These are phyloP conservation scores for Rehmannia glutinosa DNA, from an alignment of 257 asterid species.

Conservation along the genomic window DNA sequence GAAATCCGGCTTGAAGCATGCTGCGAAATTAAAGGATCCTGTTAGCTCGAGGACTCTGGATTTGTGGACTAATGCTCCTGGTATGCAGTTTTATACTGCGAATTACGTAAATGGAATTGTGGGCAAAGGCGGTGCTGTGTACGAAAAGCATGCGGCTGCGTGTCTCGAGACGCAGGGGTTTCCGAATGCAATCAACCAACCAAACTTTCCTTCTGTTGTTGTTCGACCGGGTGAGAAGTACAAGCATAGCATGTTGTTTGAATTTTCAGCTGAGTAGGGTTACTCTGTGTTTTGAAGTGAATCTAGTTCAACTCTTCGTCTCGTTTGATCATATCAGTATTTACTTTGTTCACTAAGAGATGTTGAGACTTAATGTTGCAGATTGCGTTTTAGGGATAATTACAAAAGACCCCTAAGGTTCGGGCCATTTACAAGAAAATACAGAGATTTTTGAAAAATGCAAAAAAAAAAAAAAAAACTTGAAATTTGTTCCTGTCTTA, in stretches of 20 bases:
- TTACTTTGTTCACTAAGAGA: no score
- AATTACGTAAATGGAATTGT: conserved; percentile 68
- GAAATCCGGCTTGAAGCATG: conserved; percentile 68
- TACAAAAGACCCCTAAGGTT: no score
- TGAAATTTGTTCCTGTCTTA: no score
- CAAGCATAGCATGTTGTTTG: conserved; percentile 78
- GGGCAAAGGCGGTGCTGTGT: conserved; percentile 80
- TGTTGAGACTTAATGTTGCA: no score
- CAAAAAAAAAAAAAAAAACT: no score
- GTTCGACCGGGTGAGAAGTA: conserved; percentile 84
- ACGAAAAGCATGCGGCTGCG: conserved; percentile 68
- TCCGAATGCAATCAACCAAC: conserved; percentile 82
- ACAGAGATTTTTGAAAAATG: no score
- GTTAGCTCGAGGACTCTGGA: conserved; percentile 72
- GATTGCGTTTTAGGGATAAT: no score
- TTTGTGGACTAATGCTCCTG: conserved; percentile 92
- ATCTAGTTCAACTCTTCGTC: background rate
- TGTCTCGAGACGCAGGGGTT: conserved; percentile 97
- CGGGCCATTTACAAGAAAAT: no score
- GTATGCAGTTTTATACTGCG: conserved; percentile 95
- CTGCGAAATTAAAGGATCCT: conserved; percentile 78
- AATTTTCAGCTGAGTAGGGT: conserved; percentile 59
- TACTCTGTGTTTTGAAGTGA: background rate
- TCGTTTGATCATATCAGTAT: background rate
- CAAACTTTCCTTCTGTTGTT: conserved; percentile 70